These are phyloP conservation scores for Boletus semigastroideus DNA, from an alignment of 1,284 basidiomycete species.

Conservation along the genomic window DNA sequence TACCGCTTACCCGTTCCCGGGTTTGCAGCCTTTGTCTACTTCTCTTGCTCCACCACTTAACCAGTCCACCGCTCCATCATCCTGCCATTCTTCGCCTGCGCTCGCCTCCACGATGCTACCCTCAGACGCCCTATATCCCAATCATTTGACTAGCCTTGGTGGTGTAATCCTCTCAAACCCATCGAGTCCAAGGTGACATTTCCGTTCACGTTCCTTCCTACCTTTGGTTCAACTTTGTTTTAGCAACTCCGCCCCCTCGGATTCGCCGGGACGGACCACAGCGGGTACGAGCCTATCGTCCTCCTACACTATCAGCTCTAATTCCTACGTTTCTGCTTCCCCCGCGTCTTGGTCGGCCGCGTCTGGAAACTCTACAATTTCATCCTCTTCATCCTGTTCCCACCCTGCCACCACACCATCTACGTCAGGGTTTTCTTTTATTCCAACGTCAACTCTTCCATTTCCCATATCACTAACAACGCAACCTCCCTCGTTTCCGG, in stretches of 20 bases:
- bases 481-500: background rate
- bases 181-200: constrained; percentile 12
- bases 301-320: constrained; percentile 11
- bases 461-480: background rate
- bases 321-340: constrained; percentile 16
- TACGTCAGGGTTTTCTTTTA: constrained; percentile 1
- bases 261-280: background rate
- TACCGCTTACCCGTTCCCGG: constrained; percentile 14
- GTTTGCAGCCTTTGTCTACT: constrained; percentile 21
- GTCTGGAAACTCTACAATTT: background rate
- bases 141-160: background rate
- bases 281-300: constrained; percentile 22
- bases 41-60: constrained; percentile 2
- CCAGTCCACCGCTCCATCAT: constrained; percentile 8
- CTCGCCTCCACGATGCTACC: constrained; percentile 9
- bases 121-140: background rate
- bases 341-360: background rate
- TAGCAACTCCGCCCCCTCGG: constrained; percentile 4
- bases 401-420: background rate
- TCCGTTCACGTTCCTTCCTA: background rate
- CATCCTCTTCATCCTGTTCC: background rate
- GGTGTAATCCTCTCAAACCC: background rate
- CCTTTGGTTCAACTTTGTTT: constrained; percentile 9
- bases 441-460: background rate
- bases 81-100: constrained; percentile 1